phyloP scores from a whole-genome alignment of 495 filamentous ascomycete species.

The Tuber calosporum region DNA sequence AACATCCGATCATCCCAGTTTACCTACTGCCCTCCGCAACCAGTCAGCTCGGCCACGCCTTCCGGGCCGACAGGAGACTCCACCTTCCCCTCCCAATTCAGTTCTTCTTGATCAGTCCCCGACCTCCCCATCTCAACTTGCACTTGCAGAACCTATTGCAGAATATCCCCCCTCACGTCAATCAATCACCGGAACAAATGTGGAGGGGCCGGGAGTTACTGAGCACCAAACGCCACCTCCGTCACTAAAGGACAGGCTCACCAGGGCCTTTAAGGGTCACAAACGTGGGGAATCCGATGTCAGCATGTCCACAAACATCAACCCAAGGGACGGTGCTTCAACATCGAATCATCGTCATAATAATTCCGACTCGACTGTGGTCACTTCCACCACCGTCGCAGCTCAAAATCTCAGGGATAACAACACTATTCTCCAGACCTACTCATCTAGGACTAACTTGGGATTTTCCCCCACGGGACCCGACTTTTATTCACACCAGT shows the following conservation, averaged over 20 bases:
- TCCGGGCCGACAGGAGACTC: conserved; percentile 39
- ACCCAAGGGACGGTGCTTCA: conserved; percentile 20
- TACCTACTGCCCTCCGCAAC: conserved; percentile 13
- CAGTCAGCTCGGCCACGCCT: conserved; percentile 29
- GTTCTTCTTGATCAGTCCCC: conserved; percentile 32
- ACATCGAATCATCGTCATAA: conserved; percentile 12
- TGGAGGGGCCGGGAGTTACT: conserved; percentile 13
- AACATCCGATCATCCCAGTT: conserved; percentile 19
- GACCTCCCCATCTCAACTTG: conserved; percentile 12
- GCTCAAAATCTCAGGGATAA: conserved; percentile 13
- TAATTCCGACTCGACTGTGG: neutral
- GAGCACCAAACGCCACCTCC: conserved; percentile 28
- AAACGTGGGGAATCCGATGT: conserved; percentile 36
- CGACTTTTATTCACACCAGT: conserved; percentile 13
- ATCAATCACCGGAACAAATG: conserved; percentile 11
- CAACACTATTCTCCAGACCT: conserved; percentile 9
- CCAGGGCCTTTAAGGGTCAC: conserved; percentile 38
- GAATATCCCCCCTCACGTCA: conserved; percentile 8
- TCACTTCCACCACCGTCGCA: conserved; percentile 14
- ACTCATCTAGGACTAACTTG: neutral
- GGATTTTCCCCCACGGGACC: conserved; percentile 3
- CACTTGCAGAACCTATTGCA: conserved; percentile 5
- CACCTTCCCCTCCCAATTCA: conserved; percentile 38
- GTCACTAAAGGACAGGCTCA: conserved; percentile 38
- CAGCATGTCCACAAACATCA: conserved; percentile 31